phyloP scores from a whole-genome alignment of 2,329 filamentous ascomycete species.

The Hansfordia pulvinata region DNA sequence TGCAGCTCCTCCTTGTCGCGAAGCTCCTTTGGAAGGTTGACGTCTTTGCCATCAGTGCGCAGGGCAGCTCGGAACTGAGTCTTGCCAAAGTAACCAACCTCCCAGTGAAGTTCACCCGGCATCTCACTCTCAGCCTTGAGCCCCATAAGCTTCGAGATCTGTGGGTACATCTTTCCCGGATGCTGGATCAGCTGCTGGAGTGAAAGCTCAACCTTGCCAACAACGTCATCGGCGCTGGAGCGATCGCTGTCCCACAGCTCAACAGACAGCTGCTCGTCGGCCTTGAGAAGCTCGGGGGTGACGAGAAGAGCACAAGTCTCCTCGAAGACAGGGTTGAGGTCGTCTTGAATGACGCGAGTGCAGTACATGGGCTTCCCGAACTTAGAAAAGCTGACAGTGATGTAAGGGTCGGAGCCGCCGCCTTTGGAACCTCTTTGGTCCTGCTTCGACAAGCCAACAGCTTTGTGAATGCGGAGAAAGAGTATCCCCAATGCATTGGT shows the following conservation, averaged over 20 bases:
- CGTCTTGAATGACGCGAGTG: constrained; percentile 88
- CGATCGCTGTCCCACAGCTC: constrained; percentile 96
- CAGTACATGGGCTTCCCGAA: constrained; percentile 98
- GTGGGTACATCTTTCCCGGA: constrained; percentile 83
- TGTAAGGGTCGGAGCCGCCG: constrained; percentile 89
- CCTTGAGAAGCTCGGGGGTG: constrained; percentile 81
- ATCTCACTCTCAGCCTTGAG: constrained; percentile 75
- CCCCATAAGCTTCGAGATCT: constrained; percentile 70
- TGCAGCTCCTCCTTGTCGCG: constrained; percentile 65
- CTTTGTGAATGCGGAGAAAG: constrained; percentile 84
- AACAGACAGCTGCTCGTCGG: constrained; percentile 81
- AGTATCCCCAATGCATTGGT: constrained; percentile 77
- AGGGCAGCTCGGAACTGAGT: constrained; percentile 75
- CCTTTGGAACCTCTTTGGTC: constrained; percentile 69
- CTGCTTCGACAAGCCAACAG: constrained; percentile 79
- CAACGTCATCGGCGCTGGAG: constrained; percentile 83
- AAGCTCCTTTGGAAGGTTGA: constrained; percentile 59
- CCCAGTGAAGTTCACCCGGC: constrained; percentile 91
- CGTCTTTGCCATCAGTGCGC: constrained; percentile 75
- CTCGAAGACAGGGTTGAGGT: constrained; percentile 85
- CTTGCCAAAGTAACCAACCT: constrained; percentile 90
- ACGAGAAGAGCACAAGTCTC: constrained; percentile 78
- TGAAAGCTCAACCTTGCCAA: constrained; percentile 86
- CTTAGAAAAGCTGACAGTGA: constrained; percentile 88
- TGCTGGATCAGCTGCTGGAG: constrained; percentile 94